Percentiles rank a stretch among this genome's conserved stretches.
These are phyloP conservation scores for Trypanosoma grayi DNA, from an alignment of 208 protist species.

Conservation along the genomic window DNA sequence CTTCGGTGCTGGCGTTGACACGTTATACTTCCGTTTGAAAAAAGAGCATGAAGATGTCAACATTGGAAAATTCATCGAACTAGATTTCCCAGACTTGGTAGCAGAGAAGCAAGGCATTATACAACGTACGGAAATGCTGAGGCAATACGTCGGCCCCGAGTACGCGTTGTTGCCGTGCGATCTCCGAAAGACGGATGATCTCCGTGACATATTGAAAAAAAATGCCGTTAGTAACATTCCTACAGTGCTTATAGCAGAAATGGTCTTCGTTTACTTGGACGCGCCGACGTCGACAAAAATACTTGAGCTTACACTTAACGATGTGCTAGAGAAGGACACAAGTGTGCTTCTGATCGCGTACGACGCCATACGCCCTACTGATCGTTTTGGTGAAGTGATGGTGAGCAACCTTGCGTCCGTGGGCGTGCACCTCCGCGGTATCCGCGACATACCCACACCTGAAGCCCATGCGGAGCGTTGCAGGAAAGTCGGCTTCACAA, in stretches of 20 bases:
- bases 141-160: conserved; percentile 30
- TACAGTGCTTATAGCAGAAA: conserved; percentile 84
- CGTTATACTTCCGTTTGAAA: conserved; percentile 85
- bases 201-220: conserved; percentile 44
- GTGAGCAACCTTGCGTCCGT: conserved; percentile 66
- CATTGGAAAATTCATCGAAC: conserved; percentile 65
- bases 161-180: conserved; percentile 65
- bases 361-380: conserved; percentile 83
- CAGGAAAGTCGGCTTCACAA: conserved; percentile 61
- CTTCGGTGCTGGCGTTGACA: conserved; percentile 87
- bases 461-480: conserved; percentile 68
- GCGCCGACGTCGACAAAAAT: conserved; percentile 59
- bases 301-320: conserved; percentile 43
- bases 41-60: conserved; percentile 53
- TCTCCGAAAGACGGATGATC: conserved; percentile 47
- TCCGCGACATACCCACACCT: conserved; percentile 65
- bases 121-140: conserved; percentile 34
- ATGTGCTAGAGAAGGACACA: conserved; percentile 46
- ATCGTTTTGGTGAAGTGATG: conserved; percentile 89
- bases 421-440: conserved; percentile 70
- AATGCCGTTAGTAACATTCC: conserved; percentile 43
- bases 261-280: conserved; percentile 91
- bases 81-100: conserved; percentile 83
- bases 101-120: conserved; percentile 70
- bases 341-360: conserved; percentile 71